Conservation (phyloP, 1,284 basidiomycete species). For the Malassezia restricta region DNA sequence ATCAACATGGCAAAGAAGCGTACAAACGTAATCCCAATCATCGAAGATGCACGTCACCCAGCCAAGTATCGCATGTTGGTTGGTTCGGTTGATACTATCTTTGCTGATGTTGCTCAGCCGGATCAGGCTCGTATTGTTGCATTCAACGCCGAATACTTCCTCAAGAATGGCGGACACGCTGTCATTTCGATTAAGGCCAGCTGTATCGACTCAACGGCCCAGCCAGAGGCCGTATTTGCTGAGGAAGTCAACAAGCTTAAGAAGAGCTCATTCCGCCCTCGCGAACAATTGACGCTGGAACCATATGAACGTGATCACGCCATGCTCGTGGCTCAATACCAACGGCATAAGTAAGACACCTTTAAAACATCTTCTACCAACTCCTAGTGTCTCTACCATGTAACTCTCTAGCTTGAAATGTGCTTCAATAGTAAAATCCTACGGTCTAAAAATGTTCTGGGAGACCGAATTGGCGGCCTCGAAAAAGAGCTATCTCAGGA, state of each 20-base stretch:
- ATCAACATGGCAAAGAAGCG: slow-evolving; percentile 99
- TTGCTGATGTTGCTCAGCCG: slow-evolving; percentile 95
- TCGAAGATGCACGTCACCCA: slow-evolving; percentile 89
- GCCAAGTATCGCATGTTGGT: slow-evolving; percentile 45
- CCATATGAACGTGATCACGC: slow-evolving; percentile 47
- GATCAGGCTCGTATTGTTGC: slow-evolving; percentile 76
- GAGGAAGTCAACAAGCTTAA: slow-evolving; percentile 75
- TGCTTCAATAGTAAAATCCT: background rate
- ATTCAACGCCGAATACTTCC: slow-evolving; percentile 87
- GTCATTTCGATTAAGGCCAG: slow-evolving; percentile 99
- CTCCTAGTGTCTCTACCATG: background rate
- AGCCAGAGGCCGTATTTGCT: slow-evolving; percentile 80
- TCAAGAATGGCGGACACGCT: slow-evolving; percentile 82
- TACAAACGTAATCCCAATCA: slow-evolving; percentile 96
- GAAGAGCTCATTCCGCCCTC: slow-evolving; percentile 54
- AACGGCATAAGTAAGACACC: slow-evolving; percentile 18
- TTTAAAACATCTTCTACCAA: background rate
- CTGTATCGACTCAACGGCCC: slow-evolving; percentile 90
- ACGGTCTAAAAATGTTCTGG: background rate
- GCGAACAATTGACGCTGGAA: slow-evolving; percentile 71
- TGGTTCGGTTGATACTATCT: slow-evolving; percentile 48
- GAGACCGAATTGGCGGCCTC: background rate
- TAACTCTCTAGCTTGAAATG: background rate
- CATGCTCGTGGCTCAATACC: slow-evolving; percentile 44
- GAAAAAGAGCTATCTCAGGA: background rate